Conservation (phyloP, 176 grass and related monocot species). For the Ananas comosus region DNA sequence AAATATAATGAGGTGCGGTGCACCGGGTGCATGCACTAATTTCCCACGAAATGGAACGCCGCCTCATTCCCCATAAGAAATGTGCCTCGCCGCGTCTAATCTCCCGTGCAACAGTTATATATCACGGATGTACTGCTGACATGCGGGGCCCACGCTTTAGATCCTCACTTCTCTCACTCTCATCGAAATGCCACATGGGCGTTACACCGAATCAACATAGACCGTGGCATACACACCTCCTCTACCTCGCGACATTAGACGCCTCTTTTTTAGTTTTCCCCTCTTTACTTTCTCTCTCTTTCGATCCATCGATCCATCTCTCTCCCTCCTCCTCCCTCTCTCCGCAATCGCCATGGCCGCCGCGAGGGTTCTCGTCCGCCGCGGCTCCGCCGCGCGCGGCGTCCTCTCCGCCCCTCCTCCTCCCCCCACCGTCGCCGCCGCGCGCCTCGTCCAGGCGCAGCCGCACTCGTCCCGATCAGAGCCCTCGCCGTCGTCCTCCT, state of each 20-base stretch:
- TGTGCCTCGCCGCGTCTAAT: too few species aligned
- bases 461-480: slow-evolving; percentile 58
- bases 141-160: too few species aligned
- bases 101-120: too few species aligned
- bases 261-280: background rate
- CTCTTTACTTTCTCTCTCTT: background rate
- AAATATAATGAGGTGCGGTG: too few species aligned
- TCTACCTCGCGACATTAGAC: background rate
- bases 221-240: background rate
- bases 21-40: too few species aligned
- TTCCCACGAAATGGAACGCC: background rate
- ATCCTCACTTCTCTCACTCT: too few species aligned
- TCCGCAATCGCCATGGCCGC: slow-evolving; percentile 15
- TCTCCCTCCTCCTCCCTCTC: background rate
- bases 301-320: slow-evolving; percentile 15
- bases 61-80: background rate
- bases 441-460: slow-evolving; percentile 53
- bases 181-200: too few species aligned
- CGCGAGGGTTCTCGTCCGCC: slow-evolving; percentile 35
- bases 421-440: slow-evolving; percentile 33
- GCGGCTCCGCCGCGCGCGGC: slow-evolving; percentile 21
- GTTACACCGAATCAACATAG: background rate
- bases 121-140: too few species aligned
- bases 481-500: slow-evolving; percentile 7
- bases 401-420: slow-evolving; percentile 27